phyloP scores from a whole-genome alignment of 768 basidiomycete species.

The Auriculariales sp. region DNA sequence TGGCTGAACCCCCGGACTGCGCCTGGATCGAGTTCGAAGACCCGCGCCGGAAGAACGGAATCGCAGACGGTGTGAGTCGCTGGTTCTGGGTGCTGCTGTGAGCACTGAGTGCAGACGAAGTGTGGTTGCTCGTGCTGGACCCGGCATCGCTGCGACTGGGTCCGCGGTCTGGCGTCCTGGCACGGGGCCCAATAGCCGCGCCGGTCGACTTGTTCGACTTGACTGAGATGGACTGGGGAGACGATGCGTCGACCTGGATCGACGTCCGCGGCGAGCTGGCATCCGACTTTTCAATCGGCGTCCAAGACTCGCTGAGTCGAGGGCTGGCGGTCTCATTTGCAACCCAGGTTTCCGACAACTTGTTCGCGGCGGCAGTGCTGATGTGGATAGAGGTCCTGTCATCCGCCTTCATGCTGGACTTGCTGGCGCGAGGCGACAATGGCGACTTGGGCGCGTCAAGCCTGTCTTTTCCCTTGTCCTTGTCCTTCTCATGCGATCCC shows the following conservation, averaged over 20 bases:
- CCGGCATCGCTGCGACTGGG: conserved; percentile 61
- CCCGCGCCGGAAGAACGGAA: conserved; percentile 87
- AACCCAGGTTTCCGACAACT: neutral
- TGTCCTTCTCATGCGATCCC: conserved; percentile 1
- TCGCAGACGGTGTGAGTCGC: conserved; percentile 81
- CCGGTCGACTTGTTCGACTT: no score
- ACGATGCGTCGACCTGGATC: neutral
- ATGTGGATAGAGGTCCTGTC: no score
- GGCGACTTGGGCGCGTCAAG: conserved; percentile 24
- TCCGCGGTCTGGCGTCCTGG: conserved; percentile 53
- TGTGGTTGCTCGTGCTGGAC: conserved; percentile 57
- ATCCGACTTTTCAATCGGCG: neutral
- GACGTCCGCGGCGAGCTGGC: neutral
- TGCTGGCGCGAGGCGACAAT: conserved; percentile 24
- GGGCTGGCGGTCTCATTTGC: neutral
- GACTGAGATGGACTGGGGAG: neutral
- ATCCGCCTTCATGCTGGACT: neutral
- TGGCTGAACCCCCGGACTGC: conserved; percentile 14
- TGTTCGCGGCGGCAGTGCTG: neutral
- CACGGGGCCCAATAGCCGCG: no score
- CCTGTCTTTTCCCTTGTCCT: conserved; percentile 1
- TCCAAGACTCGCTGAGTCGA: conserved; percentile 3
- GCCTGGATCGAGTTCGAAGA: conserved; percentile 75
- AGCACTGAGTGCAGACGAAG: conserved; percentile 37
- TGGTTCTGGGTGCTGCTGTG: conserved; percentile 45